Percentiles rank a stretch among this genome's conserved stretches.
phyloP scores from a whole-genome alignment of 495 filamentous ascomycete species.

The Aspergillus leporis region DNA sequence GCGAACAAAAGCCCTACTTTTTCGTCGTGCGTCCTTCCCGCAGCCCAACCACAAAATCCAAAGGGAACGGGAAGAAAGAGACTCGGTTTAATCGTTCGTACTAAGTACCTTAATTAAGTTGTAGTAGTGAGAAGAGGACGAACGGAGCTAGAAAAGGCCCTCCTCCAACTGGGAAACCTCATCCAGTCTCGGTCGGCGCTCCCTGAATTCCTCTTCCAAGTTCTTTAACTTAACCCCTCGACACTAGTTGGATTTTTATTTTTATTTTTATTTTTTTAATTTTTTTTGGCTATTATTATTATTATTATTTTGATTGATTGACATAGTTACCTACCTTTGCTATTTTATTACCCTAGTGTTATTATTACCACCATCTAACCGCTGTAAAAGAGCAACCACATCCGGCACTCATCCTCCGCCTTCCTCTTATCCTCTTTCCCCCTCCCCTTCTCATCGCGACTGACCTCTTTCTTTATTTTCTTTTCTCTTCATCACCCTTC shows the following conservation, averaged over 20 bases:
- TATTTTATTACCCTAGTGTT: conserved; percentile 13
- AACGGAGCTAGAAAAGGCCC: background rate
- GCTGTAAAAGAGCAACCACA: conserved; percentile 26
- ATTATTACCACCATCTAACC: conserved; percentile 16
- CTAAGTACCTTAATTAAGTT: conserved; percentile 6
- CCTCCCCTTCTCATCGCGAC: conserved; percentile 18
- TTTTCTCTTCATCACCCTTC: conserved; percentile 29
- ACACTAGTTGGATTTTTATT: conserved; percentile 13
- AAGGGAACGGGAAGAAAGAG: conserved; percentile 6
- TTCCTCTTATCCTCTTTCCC: conserved; percentile 10
- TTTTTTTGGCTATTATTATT: conserved; percentile 12
- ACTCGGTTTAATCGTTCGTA: conserved; percentile 1
- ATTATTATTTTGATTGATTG: conserved; percentile 15
- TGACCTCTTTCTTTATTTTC: conserved; percentile 22
- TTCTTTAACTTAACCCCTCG: conserved; percentile 14
- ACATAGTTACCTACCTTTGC: conserved; percentile 16
- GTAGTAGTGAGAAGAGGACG: conserved; percentile 3
- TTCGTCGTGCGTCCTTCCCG: conserved; percentile 13
- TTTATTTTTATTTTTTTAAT: too few species aligned
- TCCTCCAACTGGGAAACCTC: conserved; percentile 10
- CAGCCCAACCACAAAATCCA: conserved; percentile 11
- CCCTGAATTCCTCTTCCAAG: conserved; percentile 25
- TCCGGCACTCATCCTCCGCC: conserved; percentile 12
- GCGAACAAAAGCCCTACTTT: conserved; percentile 17
- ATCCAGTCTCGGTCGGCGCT: conserved; percentile 21